Conservation (phyloP, 1,139 yeast species). For the Zygotorulaspora mrakii region DNA sequence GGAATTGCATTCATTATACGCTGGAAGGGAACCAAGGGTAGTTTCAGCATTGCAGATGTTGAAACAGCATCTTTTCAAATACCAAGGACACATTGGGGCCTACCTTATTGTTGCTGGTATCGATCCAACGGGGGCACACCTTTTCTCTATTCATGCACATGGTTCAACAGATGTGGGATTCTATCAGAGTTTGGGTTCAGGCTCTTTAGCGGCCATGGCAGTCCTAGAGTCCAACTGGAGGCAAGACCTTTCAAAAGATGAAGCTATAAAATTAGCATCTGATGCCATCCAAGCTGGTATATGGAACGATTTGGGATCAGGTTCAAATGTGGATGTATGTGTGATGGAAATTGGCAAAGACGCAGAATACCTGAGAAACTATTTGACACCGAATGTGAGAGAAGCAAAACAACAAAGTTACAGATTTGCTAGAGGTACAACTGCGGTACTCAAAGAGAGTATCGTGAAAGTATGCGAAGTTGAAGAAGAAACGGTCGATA, state of each 20-base stretch:
- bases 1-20: slow-evolving; percentile 80
- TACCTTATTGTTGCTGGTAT: slow-evolving; percentile 94
- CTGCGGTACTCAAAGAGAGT: slow-evolving; percentile 70
- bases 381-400: slow-evolving; percentile 86
- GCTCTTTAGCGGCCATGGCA: slow-evolving; percentile 99
- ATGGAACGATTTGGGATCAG: slow-evolving; percentile 98
- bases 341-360: slow-evolving; percentile 92
- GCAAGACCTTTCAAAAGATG: slow-evolving; percentile 72
- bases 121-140: slow-evolving; percentile 93
- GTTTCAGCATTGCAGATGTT: slow-evolving; percentile 89
- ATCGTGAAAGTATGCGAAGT: slow-evolving; percentile 66
- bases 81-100: slow-evolving; percentile 97
- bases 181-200: slow-evolving; percentile 90
- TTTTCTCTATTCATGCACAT: slow-evolving; percentile 92
- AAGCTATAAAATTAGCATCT: slow-evolving; percentile 83
- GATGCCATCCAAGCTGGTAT: slow-evolving; percentile 97
- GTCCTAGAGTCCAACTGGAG: slow-evolving; percentile 87
- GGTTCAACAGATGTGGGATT: slow-evolving; percentile 96
- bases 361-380: slow-evolving; percentile 79
- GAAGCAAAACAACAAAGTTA: slow-evolving; percentile 76
- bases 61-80: slow-evolving; percentile 91
- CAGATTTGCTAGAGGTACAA: slow-evolving; percentile 86
- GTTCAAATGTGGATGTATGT: slow-evolving; percentile 94
- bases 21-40: slow-evolving; percentile 85
- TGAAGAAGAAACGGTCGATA: slow-evolving; percentile 55